These are phyloP conservation scores for Actinidia polygama DNA, from an alignment of 179 eudicot genomes.

Conservation along the genomic window DNA sequence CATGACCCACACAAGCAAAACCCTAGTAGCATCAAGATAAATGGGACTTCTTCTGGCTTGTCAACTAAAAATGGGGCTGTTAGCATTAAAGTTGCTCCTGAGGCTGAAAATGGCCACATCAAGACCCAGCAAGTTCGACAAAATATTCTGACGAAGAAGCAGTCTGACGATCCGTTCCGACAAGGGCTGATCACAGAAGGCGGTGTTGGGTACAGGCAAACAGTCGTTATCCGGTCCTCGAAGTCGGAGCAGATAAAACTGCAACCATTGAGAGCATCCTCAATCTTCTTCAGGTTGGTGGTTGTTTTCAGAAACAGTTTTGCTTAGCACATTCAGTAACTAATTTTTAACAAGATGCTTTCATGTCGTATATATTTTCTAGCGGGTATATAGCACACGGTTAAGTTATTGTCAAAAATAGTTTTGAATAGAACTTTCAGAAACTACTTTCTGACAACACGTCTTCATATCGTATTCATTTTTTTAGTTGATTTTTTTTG, in stretches of 20 bases:
- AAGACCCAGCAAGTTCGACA: slow-evolving; percentile 30
- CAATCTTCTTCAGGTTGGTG: slow-evolving; percentile 52
- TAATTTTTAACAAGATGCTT: too few relatives aligned
- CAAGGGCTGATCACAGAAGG: slow-evolving; percentile 44
- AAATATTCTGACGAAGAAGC: slow-evolving; percentile 48
- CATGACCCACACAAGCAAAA: slow-evolving; percentile 20
- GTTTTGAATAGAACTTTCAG: too few relatives aligned
- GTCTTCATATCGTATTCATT: too few relatives aligned
- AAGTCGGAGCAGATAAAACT: slow-evolving; percentile 56
- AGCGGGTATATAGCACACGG: too few relatives aligned
- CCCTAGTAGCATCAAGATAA: slow-evolving; percentile 12
- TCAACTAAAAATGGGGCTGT: slow-evolving; percentile 10
- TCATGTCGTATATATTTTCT: too few relatives aligned
- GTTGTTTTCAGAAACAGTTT: too few relatives aligned
- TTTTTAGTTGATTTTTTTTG: too few relatives aligned
- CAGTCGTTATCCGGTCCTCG: slow-evolving; percentile 56
- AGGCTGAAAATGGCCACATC: slow-evolving; percentile 14
- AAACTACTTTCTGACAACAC: too few relatives aligned
- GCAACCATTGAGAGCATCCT: slow-evolving; percentile 56
- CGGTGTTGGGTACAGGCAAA: slow-evolving; percentile 47
- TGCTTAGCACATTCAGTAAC: too few relatives aligned
- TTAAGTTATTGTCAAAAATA: too few relatives aligned
- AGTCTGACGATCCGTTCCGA: slow-evolving; percentile 41
- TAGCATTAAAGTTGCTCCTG: too few relatives aligned
- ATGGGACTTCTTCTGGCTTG: slow-evolving; percentile 22